A percentile compares a stretch with the other conserved stretches of the same genome.
These are phyloP conservation scores for Cutaneotrichosporon cutaneum DNA, from an alignment of 1,284 basidiomycete genomes.

Conservation along the genomic window DNA sequence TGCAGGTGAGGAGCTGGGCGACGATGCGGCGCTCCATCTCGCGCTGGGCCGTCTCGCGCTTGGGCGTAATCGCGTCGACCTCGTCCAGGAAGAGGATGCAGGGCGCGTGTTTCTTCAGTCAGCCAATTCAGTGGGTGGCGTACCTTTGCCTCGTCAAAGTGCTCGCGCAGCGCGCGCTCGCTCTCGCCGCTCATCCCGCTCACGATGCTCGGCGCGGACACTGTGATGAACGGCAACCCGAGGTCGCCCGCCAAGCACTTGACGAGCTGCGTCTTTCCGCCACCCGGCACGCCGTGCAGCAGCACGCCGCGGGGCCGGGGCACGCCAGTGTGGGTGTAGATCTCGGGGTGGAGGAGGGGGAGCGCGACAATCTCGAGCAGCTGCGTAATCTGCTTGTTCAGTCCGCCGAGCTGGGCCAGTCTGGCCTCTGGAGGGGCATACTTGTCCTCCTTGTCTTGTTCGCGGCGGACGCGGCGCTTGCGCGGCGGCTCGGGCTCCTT, in stretches of 20 bases:
- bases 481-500: slow-evolving; percentile 14
- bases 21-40: slow-evolving; percentile 99
- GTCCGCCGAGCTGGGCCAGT: slow-evolving; percentile 85
- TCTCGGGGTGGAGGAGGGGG: slow-evolving; percentile 91
- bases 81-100: slow-evolving; percentile 94
- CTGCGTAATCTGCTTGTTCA: slow-evolving; percentile 82
- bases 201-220: slow-evolving; percentile 92
- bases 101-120: slow-evolving; percentile 71
- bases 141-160: slow-evolving; percentile 92
- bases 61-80: slow-evolving; percentile 96
- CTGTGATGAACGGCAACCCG: slow-evolving; percentile 84
- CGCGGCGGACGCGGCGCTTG: slow-evolving; percentile 12
- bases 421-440: slow-evolving; percentile 49
- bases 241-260: slow-evolving; percentile 93
- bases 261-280: slow-evolving; percentile 90
- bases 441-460: slow-evolving; percentile 31
- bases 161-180: slow-evolving; percentile 91
- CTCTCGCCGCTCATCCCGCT: slow-evolving; percentile 98
- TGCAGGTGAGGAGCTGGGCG: slow-evolving; percentile 93
- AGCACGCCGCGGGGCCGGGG: slow-evolving; percentile 91
- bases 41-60: slow-evolving; percentile 91
- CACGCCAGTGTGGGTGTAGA: slow-evolving; percentile 89
- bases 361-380: slow-evolving; percentile 93
- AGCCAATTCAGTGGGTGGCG: slow-evolving; percentile 25
- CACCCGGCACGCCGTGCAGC: slow-evolving; percentile 92